Evolutionary conservation across 2,329 filamentous ascomycete species (phyloP).

Genomic region (Cadophora sp.): DNA sequence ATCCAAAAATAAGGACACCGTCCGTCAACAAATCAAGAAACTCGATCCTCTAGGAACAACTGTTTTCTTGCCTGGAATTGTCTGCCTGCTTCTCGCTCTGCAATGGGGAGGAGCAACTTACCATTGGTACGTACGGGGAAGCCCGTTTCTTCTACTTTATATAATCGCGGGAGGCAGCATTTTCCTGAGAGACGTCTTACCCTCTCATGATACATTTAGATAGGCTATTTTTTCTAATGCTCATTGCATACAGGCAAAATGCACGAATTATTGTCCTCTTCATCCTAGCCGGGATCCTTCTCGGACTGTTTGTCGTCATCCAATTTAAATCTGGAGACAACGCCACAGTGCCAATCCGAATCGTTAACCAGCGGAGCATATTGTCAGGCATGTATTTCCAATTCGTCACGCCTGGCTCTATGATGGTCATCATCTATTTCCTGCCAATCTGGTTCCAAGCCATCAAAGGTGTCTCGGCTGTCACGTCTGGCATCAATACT

Average conservation of each 20-base stretch:
- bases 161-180: too few species aligned
- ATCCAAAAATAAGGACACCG: slow-evolving; percentile 29
- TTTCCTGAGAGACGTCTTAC: too few species aligned
- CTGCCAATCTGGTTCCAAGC: slow-evolving; percentile 57
- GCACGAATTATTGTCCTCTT: slow-evolving; percentile 47
- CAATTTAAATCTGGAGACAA: slow-evolving; percentile 47
- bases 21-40: slow-evolving; percentile 49
- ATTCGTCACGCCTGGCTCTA: slow-evolving; percentile 41
- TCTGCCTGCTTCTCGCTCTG: slow-evolving; percentile 44
- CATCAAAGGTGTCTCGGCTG: slow-evolving; percentile 48
- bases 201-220: too few species aligned
- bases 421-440: slow-evolving; percentile 55
- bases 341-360: slow-evolving; percentile 50
- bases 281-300: slow-evolving; percentile 41
- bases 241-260: slow-evolving; percentile 31
- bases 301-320: slow-evolving; percentile 40
- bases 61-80: slow-evolving; percentile 43
- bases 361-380: slow-evolving; percentile 48
- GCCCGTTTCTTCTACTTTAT: too few species aligned
- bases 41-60: slow-evolving; percentile 47
- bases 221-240: too few species aligned
- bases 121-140: slow-evolving; percentile 27
- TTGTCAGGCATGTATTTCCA: slow-evolving; percentile 43
- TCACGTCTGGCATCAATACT: slow-evolving; percentile 48
- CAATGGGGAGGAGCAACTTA: slow-evolving; percentile 46